These are phyloP conservation scores for Mollisiaceae sp. DNA, from an alignment of 2,329 filamentous ascomycete species.

Conservation along the genomic window DNA sequence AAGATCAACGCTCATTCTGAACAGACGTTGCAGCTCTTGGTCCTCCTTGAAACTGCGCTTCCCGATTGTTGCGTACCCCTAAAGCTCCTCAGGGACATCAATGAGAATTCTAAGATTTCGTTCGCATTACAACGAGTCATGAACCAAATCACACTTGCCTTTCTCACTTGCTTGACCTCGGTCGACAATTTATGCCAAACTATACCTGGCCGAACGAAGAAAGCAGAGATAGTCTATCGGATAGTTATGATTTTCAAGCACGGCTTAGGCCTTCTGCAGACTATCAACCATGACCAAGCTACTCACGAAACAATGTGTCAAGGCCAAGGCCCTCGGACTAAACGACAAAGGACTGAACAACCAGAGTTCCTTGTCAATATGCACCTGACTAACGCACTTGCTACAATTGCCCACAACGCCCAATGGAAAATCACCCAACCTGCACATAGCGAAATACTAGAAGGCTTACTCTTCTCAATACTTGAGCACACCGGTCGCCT, in stretches of 20 bases:
- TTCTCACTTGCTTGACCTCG: conserved; percentile 31
- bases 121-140: conserved; percentile 31
- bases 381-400: conserved; percentile 27
- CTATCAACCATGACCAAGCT: conserved; percentile 25
- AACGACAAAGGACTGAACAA: conserved; percentile 18
- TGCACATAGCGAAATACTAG: conserved; percentile 45
- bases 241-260: conserved; percentile 34
- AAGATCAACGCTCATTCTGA: conserved; percentile 27
- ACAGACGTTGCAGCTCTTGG: conserved; percentile 22
- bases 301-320: conserved; percentile 19
- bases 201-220: conserved; percentile 31
- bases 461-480: conserved; percentile 48
- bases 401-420: conserved; percentile 27
- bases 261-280: conserved; percentile 25
- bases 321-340: conserved; percentile 11
- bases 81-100: conserved; percentile 17
- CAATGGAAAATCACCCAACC: conserved; percentile 31
- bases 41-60: conserved; percentile 26
- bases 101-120: conserved; percentile 19
- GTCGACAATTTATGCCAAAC: conserved; percentile 34
- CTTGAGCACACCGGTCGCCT: conserved; percentile 47
- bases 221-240: conserved; percentile 25
- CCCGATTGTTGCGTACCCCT: conserved; percentile 30
- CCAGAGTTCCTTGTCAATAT: conserved; percentile 35
- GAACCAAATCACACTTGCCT: conserved; percentile 28